Conservation (phyloP, 768 basidiomycete genomes). For the Collybiopsis confluens region DNA sequence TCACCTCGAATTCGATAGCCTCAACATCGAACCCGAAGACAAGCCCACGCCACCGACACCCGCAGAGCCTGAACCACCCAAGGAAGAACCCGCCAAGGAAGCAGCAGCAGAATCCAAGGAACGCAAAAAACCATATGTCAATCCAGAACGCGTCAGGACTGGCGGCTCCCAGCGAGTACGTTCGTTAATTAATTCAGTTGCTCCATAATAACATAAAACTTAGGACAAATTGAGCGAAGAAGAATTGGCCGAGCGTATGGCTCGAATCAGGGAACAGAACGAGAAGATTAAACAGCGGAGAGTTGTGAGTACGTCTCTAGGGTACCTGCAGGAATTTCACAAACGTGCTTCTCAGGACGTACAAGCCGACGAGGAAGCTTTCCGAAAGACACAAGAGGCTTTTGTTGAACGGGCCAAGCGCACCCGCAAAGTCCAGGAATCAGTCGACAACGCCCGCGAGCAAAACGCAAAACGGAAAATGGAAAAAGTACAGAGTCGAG, state of each 20-base stretch:
- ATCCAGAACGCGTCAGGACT: constrained; percentile 81
- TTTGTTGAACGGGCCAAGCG: constrained; percentile 58
- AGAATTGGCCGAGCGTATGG: constrained; percentile 65
- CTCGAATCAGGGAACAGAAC: constrained; percentile 66
- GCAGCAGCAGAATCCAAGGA: constrained; percentile 15
- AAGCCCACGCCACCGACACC: constrained; percentile 5
- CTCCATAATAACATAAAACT: not conserved
- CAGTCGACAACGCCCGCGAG: constrained; percentile 66
- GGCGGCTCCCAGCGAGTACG: constrained; percentile 70
- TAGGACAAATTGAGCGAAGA: constrained; percentile 70
- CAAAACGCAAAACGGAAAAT: constrained; percentile 78
- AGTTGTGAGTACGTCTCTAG: constrained; percentile 35
- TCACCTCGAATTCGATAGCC: constrained; percentile 65
- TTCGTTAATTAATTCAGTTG: constrained; percentile 9
- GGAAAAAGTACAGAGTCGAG: constrained; percentile 72
- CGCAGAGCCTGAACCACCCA: constrained; percentile 8
- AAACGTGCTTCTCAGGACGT: constrained; percentile 52
- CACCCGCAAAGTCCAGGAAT: constrained; percentile 63
- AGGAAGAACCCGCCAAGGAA: constrained; percentile 13
- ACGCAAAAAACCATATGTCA: constrained; percentile 58
- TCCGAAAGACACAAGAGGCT: constrained; percentile 63
- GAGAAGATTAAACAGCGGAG: constrained; percentile 72
- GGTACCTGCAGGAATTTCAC: constrained; percentile 6
- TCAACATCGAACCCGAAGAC: constrained; percentile 29
- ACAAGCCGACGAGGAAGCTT: constrained; percentile 76